Evolutionary conservation across 2,329 filamentous ascomycete genomes (phyloP).

Genomic region (Didymella sp.): DNA sequence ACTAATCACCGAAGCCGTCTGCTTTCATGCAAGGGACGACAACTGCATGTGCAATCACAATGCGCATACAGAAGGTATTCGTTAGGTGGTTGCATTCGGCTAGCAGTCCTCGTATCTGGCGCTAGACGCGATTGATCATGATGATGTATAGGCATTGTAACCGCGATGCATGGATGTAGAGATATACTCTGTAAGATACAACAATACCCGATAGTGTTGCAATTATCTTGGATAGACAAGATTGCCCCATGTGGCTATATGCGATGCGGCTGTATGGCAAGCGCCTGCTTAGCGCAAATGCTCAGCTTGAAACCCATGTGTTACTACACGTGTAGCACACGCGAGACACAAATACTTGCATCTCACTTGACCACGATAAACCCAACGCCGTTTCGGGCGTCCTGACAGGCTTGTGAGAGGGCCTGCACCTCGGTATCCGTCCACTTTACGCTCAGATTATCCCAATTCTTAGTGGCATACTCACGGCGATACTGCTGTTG

Average conservation of each 20-base stretch:
- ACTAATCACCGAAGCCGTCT: conserved; percentile 17
- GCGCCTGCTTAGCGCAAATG: conserved; percentile 23
- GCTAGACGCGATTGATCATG: neutral
- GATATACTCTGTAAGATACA: neutral
- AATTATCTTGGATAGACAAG: neutral
- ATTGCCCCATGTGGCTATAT: neutral
- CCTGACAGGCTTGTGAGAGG: conserved; percentile 62
- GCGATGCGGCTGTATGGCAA: conserved; percentile 7
- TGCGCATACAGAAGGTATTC: neutral
- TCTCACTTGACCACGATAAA: conserved; percentile 65
- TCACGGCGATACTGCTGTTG: conserved; percentile 64
- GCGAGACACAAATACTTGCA: conserved; percentile 36
- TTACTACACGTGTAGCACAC: conserved; percentile 37
- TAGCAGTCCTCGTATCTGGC: neutral
- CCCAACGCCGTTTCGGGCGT: conserved; percentile 64
- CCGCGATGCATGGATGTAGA: neutral
- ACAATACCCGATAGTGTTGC: neutral
- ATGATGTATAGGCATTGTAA: neutral
- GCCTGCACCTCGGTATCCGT: conserved; percentile 69
- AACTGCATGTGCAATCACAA: conserved; percentile 15
- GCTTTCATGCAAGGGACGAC: conserved; percentile 21
- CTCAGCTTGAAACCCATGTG: conserved; percentile 35
- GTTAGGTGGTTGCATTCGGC: neutral
- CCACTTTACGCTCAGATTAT: conserved; percentile 68
- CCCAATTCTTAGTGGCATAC: conserved; percentile 67